phyloP scores from a whole-genome alignment of 225 moss, liverwort and hornwort species.

The Pseudisothecium myosuroides region DNA sequence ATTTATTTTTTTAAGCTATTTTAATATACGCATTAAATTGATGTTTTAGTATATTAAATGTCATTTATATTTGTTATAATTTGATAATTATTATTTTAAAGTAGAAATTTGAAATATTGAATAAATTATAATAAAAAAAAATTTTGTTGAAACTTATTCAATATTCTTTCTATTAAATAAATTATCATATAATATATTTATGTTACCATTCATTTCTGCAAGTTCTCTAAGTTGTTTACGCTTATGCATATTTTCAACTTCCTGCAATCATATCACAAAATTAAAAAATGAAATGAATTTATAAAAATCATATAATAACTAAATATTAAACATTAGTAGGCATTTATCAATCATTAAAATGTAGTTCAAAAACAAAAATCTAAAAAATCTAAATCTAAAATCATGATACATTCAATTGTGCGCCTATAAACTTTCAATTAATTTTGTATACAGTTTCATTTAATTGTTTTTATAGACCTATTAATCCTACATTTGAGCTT shows the following conservation, averaged over 20 bases:
- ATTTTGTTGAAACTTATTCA: neutral
- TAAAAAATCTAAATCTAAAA: neutral
- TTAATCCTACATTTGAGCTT: no score
- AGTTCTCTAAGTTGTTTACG: conserved; percentile 76
- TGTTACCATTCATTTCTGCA: conserved; percentile 82
- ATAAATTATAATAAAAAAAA: neutral
- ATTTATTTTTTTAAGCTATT: neutral
- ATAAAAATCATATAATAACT: neutral
- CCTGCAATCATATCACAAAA: conserved; percentile 7
- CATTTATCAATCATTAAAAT: no score
- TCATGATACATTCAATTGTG: neutral
- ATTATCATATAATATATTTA: no score
- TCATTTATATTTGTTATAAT: no score
- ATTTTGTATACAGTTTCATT: neutral
- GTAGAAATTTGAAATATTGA: no score
- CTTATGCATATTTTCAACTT: conserved; percentile 75
- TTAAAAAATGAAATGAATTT: neutral
- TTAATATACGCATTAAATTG: neutral
- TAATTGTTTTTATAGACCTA: no score
- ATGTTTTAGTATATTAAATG: neutral
- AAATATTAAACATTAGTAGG: neutral
- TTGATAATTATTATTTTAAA: neutral
- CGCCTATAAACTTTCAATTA: no score
- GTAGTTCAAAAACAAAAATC: no score
- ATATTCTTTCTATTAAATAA: neutral